phyloP scores from a whole-genome alignment of 1,284 basidiomycete genomes.

The Puccinia coronata region DNA sequence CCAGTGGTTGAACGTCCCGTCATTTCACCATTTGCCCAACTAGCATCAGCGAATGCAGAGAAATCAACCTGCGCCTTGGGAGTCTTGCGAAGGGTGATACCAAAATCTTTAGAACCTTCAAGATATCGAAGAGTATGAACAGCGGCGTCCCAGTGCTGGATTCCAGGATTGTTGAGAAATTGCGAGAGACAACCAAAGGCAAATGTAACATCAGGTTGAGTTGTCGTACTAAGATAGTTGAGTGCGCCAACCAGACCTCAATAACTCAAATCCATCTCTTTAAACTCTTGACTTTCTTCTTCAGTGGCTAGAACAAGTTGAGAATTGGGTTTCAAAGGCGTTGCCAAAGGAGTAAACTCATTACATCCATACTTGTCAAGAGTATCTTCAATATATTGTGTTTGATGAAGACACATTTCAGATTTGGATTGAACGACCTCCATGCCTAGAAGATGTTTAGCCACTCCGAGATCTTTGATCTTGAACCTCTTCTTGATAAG shows the following conservation, averaged over 20 bases:
- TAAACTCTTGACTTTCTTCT: background rate
- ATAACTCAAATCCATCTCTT: background rate
- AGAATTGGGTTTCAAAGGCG: too few species aligned
- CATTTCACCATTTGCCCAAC: constrained; percentile 59
- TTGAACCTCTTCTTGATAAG: too few species aligned
- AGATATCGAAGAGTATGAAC: background rate
- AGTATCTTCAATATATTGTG: too few species aligned
- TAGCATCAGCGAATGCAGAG: constrained; percentile 51
- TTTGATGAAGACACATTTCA: too few species aligned
- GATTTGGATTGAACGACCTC: too few species aligned
- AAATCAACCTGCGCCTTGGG: background rate
- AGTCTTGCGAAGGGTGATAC: background rate
- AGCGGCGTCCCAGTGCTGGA: background rate
- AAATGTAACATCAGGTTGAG: constrained; percentile 2
- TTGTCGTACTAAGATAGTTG: background rate
- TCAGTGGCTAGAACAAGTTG: too few species aligned
- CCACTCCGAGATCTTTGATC: too few species aligned
- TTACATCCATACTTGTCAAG: too few species aligned
- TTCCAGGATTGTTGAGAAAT: constrained; percentile 2
- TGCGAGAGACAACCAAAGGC: background rate
- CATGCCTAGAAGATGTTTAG: too few species aligned
- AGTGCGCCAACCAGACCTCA: too few species aligned
- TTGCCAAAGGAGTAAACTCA: too few species aligned
- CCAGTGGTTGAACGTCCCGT: constrained; percentile 60
- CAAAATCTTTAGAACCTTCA: background rate